A percentile compares a stretch with the other conserved stretches of the same genome.
These are phyloP conservation scores for Withania somnifera DNA, from an alignment of 305 asterid genomes.

Conservation along the genomic window DNA sequence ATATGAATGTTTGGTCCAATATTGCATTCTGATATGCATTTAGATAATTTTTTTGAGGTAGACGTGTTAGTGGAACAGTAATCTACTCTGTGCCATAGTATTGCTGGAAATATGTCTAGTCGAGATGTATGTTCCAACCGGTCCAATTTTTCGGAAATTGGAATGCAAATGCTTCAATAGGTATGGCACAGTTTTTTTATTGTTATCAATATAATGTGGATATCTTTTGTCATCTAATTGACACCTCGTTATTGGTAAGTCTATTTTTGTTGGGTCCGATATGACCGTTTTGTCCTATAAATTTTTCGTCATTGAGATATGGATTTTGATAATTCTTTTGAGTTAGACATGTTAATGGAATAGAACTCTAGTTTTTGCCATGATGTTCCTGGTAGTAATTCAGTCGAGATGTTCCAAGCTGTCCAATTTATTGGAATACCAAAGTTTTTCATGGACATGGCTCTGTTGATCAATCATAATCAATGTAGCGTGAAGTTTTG, in stretches of 20 bases:
- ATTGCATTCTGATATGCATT: not conserved
- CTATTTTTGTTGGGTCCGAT: not conserved
- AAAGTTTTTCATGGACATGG: constrained; percentile 42
- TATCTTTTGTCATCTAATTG: too few species aligned
- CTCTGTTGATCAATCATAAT: not conserved
- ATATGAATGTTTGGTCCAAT: not conserved
- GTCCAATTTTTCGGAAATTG: constrained; percentile 47
- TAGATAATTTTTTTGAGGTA: not conserved
- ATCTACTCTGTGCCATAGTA: not conserved
- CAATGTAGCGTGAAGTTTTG: not conserved
- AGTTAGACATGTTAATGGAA: not conserved
- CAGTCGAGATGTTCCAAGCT: constrained; percentile 22
- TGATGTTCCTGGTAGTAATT: not conserved
- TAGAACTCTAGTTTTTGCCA: not conserved
- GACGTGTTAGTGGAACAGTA: not conserved
- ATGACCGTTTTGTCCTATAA: not conserved
- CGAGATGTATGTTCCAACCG: constrained; percentile 25
- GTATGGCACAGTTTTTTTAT: not conserved
- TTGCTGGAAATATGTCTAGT: not conserved
- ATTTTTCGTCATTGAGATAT: not conserved
- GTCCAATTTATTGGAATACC: constrained; percentile 53
- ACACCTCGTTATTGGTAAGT: too few species aligned
- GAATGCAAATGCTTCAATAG: constrained; percentile 48
- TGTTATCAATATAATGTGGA: not conserved
- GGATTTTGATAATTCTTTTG: not conserved